phyloP scores from a whole-genome alignment of 768 basidiomycete genomes.

The Pulveroboletus sp. region DNA sequence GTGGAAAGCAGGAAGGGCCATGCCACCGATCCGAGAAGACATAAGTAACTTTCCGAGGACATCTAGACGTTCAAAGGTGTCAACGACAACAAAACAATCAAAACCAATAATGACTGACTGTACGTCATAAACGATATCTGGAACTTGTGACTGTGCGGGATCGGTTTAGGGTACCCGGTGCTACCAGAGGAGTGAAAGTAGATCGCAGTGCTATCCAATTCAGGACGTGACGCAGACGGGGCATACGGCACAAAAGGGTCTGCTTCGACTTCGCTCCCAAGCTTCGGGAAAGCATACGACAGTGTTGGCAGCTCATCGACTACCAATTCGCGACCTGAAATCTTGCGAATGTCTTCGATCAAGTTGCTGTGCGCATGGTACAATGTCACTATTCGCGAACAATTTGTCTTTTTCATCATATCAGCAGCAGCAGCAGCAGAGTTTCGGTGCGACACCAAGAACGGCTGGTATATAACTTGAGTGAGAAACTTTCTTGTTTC shows the following conservation, averaged over 20 bases:
- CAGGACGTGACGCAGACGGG: background rate
- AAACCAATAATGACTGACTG: conserved; percentile 22
- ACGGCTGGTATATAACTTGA: conserved; percentile 15
- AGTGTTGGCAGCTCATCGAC: conserved; percentile 18
- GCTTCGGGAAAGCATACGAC: conserved; percentile 32
- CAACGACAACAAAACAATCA: background rate
- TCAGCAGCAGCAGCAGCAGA: conserved; percentile 4
- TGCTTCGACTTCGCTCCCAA: conserved; percentile 27
- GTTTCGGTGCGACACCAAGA: conserved; percentile 28
- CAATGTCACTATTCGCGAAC: conserved; percentile 11
- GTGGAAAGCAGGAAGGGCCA: conserved; percentile 40
- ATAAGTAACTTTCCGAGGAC: background rate
- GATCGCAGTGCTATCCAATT: conserved; percentile 1
- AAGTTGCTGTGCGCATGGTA: conserved; percentile 8
- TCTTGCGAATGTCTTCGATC: conserved; percentile 4
- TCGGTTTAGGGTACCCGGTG: conserved; percentile 42
- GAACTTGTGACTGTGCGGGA: conserved; percentile 29
- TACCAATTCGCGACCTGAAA: background rate
- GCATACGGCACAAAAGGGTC: conserved; percentile 12
- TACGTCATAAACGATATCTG: conserved; percentile 28
- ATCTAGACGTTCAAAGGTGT: background rate
- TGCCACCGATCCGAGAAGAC: conserved; percentile 21
- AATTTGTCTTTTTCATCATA: conserved; percentile 8
- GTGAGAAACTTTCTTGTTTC: conserved; percentile 17
- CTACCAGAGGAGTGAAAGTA: conserved; percentile 34